Evolutionary conservation across 192 early-diverging fungal species (phyloP).

Genomic region (Coemansia sp.): DNA sequence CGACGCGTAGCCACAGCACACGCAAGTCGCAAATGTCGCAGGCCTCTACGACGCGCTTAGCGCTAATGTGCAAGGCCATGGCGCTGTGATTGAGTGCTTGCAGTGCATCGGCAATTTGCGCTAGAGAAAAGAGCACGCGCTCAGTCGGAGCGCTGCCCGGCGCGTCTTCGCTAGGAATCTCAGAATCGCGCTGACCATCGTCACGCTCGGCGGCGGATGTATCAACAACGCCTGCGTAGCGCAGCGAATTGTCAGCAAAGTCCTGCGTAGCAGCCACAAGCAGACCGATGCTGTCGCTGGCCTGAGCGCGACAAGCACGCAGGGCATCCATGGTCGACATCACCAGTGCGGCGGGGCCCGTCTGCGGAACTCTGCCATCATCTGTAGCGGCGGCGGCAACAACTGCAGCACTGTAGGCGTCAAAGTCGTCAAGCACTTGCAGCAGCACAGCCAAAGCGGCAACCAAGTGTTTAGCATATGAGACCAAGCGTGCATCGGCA

Average conservation of each 20-base stretch:
- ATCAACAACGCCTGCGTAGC: slow-evolving; percentile 12
- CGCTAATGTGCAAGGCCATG: slow-evolving; percentile 51
- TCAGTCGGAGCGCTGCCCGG: slow-evolving; percentile 14
- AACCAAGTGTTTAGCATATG: slow-evolving; percentile 53
- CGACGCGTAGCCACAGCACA: slow-evolving; percentile 52
- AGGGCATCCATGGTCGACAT: slow-evolving; percentile 29
- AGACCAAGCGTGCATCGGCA: slow-evolving; percentile 43
- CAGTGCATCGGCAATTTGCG: slow-evolving; percentile 32
- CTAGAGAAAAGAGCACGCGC: slow-evolving; percentile 26
- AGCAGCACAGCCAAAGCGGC: slow-evolving; percentile 51
- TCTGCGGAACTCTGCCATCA: slow-evolving; percentile 32
- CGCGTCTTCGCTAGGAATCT: slow-evolving; percentile 33
- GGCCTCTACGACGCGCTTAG: slow-evolving; percentile 55
- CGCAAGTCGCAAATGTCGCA: slow-evolving; percentile 56
- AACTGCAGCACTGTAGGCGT: slow-evolving; percentile 41
- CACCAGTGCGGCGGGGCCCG: slow-evolving; percentile 32
- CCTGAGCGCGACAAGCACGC: slow-evolving; percentile 32
- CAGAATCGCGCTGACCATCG: slow-evolving; percentile 28
- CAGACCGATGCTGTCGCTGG: slow-evolving; percentile 47
- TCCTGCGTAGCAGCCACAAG: slow-evolving; percentile 51
- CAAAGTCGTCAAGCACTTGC: slow-evolving; percentile 55
- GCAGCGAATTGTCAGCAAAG: slow-evolving; percentile 43
- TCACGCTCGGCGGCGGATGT: slow-evolving; percentile 10
- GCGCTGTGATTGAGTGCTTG: slow-evolving; percentile 54
- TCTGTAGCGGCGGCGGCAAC: slow-evolving; percentile 29